These are phyloP conservation scores for Bocquillonia castaneifolia DNA, from an alignment of 441 rosid species.

Conservation along the genomic window DNA sequence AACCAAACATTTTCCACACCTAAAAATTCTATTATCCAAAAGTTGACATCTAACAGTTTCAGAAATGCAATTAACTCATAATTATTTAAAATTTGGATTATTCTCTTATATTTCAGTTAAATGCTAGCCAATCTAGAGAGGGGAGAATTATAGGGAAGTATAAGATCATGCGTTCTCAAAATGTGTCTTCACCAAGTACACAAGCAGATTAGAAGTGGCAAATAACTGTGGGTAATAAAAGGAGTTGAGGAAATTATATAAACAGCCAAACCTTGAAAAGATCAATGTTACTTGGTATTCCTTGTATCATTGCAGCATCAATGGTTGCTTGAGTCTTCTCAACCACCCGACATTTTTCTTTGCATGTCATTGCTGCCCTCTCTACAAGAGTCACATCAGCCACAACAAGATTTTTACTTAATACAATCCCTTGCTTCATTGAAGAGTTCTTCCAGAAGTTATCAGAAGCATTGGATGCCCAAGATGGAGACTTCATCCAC, in stretches of 20 bases:
- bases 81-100: neutral
- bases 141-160: neutral
- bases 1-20: neutral
- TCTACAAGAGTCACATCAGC: conserved; percentile 69
- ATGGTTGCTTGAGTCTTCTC: conserved; percentile 95
- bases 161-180: conserved; percentile 1
- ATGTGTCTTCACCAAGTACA: neutral
- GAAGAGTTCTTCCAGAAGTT: conserved; percentile 74
- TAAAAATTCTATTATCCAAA: neutral
- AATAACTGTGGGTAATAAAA: neutral
- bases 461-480: conserved; percentile 70
- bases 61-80: neutral
- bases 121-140: neutral
- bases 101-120: neutral
- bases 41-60: neutral
- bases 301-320: conserved; percentile 85
- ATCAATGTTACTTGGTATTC: conserved; percentile 95
- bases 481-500: conserved; percentile 93
- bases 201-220: too few relatives aligned
- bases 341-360: conserved; percentile 55
- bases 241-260: neutral
- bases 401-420: conserved; percentile 79
- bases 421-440: conserved; percentile 52
- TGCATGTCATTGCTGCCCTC: conserved; percentile 69
- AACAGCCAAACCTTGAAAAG: conserved; percentile 68